A percentile compares a stretch with the other conserved stretches of the same genome.
These are phyloP conservation scores for Coprinopsis cinerea DNA, from an alignment of 768 basidiomycete species.

Conservation along the genomic window DNA sequence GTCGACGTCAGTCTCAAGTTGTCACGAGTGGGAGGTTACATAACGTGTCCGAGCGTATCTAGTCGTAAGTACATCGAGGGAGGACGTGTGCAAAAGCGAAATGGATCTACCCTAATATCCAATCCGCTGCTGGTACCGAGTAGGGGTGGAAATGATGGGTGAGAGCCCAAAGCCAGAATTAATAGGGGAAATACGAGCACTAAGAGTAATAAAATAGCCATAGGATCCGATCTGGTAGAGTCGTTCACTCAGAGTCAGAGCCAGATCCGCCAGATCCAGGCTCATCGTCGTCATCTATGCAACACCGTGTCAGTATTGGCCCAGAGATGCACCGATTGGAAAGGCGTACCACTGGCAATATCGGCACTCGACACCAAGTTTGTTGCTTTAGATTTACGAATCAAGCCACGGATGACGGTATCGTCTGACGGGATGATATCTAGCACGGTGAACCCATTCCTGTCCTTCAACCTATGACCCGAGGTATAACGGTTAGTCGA, in stretches of 20 bases:
- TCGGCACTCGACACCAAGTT: constrained; percentile 51
- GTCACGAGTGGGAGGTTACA: no score
- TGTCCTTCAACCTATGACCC: constrained; percentile 59
- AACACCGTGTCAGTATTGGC: constrained; percentile 12
- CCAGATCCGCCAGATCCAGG: neutral
- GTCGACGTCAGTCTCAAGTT: no score
- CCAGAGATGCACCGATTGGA: neutral
- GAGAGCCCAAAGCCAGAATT: no score
- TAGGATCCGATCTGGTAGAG: neutral
- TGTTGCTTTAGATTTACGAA: constrained; percentile 51
- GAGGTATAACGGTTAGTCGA: neutral
- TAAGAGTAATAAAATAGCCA: no score
- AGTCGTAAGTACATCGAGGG: no score
- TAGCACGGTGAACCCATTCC: constrained; percentile 49
- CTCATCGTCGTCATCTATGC: constrained; percentile 5
- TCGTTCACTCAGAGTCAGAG: neutral
- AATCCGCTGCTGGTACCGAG: no score
- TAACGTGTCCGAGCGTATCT: no score
- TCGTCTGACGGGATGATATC: constrained; percentile 55
- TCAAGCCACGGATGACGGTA: constrained; percentile 39
- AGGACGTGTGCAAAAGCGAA: no score
- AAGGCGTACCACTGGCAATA: constrained; percentile 52
- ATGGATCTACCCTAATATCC: no score
- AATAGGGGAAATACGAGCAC: no score
- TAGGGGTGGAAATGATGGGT: no score